Percentiles rank a stretch among this genome's conserved stretches.
phyloP scores from a whole-genome alignment of 345 rosid genomes.

The Corymbia maculata region DNA sequence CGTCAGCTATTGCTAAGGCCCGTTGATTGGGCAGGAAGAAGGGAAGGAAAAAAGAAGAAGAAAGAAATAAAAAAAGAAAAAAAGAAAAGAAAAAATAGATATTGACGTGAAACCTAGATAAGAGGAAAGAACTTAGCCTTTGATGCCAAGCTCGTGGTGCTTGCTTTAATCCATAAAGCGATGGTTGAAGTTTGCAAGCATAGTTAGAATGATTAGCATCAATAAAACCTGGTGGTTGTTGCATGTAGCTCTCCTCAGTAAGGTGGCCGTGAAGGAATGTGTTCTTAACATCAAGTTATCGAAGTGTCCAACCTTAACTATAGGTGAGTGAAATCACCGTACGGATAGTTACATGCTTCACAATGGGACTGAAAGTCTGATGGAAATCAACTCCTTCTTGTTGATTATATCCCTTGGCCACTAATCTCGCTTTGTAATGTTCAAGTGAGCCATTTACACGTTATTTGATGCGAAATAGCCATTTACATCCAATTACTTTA shows the following conservation, averaged over 20 bases:
- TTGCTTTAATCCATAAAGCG: background rate
- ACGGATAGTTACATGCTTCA: background rate
- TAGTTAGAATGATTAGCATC: background rate
- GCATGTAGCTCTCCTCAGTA: background rate
- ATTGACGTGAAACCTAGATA: no score
- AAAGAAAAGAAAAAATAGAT: no score
- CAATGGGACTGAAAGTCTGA: background rate
- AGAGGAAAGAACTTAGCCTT: background rate
- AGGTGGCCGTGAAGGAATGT: background rate
- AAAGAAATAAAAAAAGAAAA: no score
- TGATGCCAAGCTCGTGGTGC: background rate
- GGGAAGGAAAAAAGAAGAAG: no score
- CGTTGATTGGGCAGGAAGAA: no score
- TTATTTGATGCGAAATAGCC: no score
- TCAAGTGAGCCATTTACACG: no score
- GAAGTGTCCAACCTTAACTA: background rate
- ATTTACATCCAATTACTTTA: no score
- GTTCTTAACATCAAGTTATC: background rate
- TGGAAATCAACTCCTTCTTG: background rate
- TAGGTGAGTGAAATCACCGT: background rate
- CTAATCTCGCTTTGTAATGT: no score
- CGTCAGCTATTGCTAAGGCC: no score
- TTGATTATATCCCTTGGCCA: no score
- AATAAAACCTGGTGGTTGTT: background rate
- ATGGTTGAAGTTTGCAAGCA: background rate